Percentiles rank a stretch among this genome's conserved stretches.
These are phyloP conservation scores for Schrenkiella parvula DNA, from an alignment of 345 rosid genomes.

Conservation along the genomic window DNA sequence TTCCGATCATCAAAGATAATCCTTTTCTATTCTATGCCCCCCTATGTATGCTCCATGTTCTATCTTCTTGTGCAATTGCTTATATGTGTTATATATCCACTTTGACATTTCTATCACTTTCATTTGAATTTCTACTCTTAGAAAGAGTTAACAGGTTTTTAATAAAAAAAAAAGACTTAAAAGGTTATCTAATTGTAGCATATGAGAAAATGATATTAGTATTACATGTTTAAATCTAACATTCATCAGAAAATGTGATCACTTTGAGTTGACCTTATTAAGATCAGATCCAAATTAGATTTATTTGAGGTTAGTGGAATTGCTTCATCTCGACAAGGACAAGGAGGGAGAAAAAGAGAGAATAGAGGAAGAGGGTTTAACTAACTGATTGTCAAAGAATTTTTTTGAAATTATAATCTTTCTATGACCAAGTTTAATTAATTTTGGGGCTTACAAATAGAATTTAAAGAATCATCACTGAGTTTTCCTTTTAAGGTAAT, in stretches of 20 bases:
- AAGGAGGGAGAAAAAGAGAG: not conserved
- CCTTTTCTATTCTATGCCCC: not conserved
- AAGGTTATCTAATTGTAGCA: conserved; percentile 4
- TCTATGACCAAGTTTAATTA: not conserved
- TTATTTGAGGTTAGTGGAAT: conserved; percentile 3
- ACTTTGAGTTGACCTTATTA: conserved; percentile 22
- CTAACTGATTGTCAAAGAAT: not conserved
- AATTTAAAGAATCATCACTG: not conserved
- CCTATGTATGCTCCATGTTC: conserved; percentile 11
- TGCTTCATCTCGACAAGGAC: not conserved
- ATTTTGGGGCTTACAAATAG: not conserved
- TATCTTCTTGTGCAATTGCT: not conserved
- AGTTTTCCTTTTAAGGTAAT: not conserved
- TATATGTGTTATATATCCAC: not conserved
- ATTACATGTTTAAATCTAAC: not conserved
- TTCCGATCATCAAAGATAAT: not conserved
- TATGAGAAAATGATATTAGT: not conserved
- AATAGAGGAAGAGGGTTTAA: not conserved
- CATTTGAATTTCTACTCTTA: conserved; percentile 6
- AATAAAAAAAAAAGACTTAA: not conserved
- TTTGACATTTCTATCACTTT: conserved; percentile 13
- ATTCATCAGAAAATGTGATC: not conserved
- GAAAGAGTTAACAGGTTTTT: not conserved
- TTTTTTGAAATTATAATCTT: not conserved
- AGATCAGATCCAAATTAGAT: conserved; percentile 11